A percentile compares a stretch with the other conserved stretches of the same genome.
phyloP scores from a whole-genome alignment of 805 yeast genomes.

The Candida railenensis region DNA sequence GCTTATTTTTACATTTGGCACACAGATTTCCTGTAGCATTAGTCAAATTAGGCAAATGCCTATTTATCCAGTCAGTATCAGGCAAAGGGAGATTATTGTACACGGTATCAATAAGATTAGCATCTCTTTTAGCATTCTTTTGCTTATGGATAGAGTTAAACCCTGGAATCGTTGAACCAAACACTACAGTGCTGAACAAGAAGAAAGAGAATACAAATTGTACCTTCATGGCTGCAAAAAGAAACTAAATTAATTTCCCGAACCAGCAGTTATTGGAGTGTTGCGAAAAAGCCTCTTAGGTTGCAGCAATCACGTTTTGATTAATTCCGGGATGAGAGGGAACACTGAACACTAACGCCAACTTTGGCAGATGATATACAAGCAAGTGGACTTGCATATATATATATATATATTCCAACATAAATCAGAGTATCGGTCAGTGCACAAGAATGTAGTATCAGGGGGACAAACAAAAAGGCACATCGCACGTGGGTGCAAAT shows the following conservation, averaged over 20 bases:
- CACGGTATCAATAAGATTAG: conserved; percentile 24
- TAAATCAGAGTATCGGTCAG: too few relatives aligned
- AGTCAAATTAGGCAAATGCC: conserved; percentile 26
- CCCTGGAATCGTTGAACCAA: conserved; percentile 21
- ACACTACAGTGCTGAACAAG: background rate
- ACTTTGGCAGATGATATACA: too few relatives aligned
- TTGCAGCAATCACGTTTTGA: background rate
- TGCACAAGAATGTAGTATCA: background rate
- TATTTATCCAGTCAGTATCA: conserved; percentile 29
- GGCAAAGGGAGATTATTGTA: conserved; percentile 20
- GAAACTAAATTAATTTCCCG: background rate
- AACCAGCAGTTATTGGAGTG: background rate
- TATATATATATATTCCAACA: too few relatives aligned
- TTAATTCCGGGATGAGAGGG: too few relatives aligned
- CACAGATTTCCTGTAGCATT: conserved; percentile 32
- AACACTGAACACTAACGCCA: too few relatives aligned
- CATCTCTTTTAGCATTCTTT: conserved; percentile 15
- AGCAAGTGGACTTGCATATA: too few relatives aligned
- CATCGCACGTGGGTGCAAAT: background rate
- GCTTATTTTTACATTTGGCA: conserved; percentile 34
- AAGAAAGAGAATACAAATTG: background rate
- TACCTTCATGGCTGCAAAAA: conserved; percentile 1
- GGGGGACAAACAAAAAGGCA: background rate
- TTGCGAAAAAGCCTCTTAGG: background rate
- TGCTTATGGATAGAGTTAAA: conserved; percentile 23